Percentiles rank a stretch among this genome's conserved stretches.
phyloP scores from a whole-genome alignment of 192 early-diverging fungal species.

The Thoreauomyces humboldtii region DNA sequence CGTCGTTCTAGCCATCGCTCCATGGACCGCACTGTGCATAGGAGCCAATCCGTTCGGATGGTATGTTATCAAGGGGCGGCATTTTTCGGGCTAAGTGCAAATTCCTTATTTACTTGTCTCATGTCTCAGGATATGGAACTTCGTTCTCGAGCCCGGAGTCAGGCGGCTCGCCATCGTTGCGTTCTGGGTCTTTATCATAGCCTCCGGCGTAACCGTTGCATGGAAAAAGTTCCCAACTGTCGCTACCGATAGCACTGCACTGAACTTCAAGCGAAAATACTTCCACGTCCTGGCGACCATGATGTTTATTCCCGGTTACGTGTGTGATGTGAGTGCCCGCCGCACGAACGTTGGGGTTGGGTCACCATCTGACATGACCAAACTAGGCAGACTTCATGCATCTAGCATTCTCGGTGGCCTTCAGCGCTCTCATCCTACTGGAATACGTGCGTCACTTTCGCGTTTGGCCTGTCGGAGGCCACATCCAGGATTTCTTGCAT shows the following conservation, averaged over 20 bases:
- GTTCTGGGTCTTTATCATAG: constrained; percentile 49
- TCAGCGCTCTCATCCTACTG: constrained; percentile 66
- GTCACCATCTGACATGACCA: too few relatives aligned
- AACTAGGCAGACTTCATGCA: constrained; percentile 72
- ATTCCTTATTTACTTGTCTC: too few relatives aligned
- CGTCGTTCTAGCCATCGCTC: constrained; percentile 53
- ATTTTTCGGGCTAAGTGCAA: too few relatives aligned
- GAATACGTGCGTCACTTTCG: constrained; percentile 81
- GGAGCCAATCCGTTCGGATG: constrained; percentile 69
- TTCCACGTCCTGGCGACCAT: constrained; percentile 79
- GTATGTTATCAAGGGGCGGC: too few relatives aligned
- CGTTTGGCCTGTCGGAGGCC: constrained; percentile 61
- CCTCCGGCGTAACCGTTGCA: constrained; percentile 39
- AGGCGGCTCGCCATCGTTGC: constrained; percentile 33
- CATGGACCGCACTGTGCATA: constrained; percentile 48
- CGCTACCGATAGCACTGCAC: not conserved
- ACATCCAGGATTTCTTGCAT: constrained; percentile 68
- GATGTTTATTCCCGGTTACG: constrained; percentile 83
- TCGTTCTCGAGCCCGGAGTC: constrained; percentile 12
- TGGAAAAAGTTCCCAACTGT: constrained; percentile 5
- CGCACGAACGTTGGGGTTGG: too few relatives aligned
- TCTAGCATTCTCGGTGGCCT: constrained; percentile 77
- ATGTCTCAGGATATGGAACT: constrained; percentile 27
- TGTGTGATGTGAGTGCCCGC: constrained; percentile 56
- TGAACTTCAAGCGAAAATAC: constrained; percentile 70